A percentile compares a stretch with the other conserved stretches of the same genome.
phyloP scores from a whole-genome alignment of 768 basidiomycete species.

The Suillus spraguei region DNA sequence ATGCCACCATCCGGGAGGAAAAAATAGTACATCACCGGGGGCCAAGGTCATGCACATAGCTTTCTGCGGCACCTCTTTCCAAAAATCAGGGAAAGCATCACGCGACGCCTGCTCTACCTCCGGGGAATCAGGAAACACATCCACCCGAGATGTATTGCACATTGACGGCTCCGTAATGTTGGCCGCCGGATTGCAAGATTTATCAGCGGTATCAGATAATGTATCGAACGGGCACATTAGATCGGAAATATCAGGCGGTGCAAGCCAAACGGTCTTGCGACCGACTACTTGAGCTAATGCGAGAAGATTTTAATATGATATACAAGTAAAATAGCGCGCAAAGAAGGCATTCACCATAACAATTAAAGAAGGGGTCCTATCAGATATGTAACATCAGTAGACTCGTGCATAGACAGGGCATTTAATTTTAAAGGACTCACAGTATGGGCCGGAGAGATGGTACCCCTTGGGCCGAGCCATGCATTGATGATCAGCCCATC shows the following conservation, averaged over 20 bases:
- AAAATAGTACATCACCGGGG: conserved; percentile 86
- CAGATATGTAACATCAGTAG: conserved; percentile 11
- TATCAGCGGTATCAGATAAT: conserved; percentile 17
- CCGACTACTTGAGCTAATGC: conserved; percentile 84
- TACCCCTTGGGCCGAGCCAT: conserved; percentile 82
- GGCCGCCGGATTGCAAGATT: conserved; percentile 39
- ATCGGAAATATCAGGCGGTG: conserved; percentile 59
- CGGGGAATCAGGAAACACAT: conserved; percentile 61
- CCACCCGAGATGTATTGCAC: conserved; percentile 81
- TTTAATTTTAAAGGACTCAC: conserved; percentile 44
- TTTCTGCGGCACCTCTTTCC: conserved; percentile 53
- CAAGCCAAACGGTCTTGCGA: conserved; percentile 89
- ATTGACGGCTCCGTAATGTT: conserved; percentile 49
- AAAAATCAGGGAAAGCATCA: conserved; percentile 52
- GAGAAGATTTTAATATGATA: conserved; percentile 11
- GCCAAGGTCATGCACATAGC: conserved; percentile 66
- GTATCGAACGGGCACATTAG: conserved; percentile 62
- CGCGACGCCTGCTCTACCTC: conserved; percentile 23
- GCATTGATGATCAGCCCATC: conserved; percentile 70
- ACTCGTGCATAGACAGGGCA: conserved; percentile 12
- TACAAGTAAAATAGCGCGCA: conserved; percentile 9
- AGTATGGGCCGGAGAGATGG: conserved; percentile 89
- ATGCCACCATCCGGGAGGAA: conserved; percentile 96
- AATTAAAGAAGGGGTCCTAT: conserved; percentile 93
- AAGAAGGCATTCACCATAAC: conserved; percentile 63